Evolutionary conservation across 306 rosid species (phyloP), one percentile per base, ranked within the genome.

Genomic region (Styphnolobium japonicum): DNA sequence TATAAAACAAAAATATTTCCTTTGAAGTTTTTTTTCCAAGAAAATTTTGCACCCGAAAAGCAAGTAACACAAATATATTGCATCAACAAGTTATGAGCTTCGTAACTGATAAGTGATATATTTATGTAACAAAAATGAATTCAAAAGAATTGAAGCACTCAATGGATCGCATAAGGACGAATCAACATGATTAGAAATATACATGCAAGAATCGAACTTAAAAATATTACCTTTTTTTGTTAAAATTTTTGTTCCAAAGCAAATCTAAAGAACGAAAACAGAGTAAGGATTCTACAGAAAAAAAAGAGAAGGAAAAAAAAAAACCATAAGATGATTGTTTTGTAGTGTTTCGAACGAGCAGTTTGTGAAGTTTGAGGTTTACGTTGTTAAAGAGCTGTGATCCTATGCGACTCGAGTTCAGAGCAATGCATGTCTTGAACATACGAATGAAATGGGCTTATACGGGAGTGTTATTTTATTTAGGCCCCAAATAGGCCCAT

Each of bases 321-420:
- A 69, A 39, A 27, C 31, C 0, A 25, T 11, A 14, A 34, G 56
- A 81, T 31, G 22, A 25, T 58, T 61, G 18, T 37, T 52, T 11
- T 46, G 58, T 68, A 60, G 73, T 55, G 62, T 22, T 55, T 21
- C 6, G 62, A 55, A 22, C 27, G 33, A 82, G 27, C 39, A 68
- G 51, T 82, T 76, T 5, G 73, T 39, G 52, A 76, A 69, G 73
- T 68, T 75, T 57, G 77, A 75, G 58, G 85, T 37, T 60, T 34
- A 33, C 43, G 45, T 37, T 42, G n/a, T 65, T 21, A 1, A 56
- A 10, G 48, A 67, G 49, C 9, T 75, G 56, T 62, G 76, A 81
- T 75, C 39, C 66, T 67, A 46, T 45, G 53, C 58, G 3, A 19
- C 15, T 45, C 22, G 16, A 23, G 55, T 75, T 66, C 39, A 18